Conservation (phyloP, 1,284 basidiomycete genomes). For the Acaromyces ingoldii region DNA sequence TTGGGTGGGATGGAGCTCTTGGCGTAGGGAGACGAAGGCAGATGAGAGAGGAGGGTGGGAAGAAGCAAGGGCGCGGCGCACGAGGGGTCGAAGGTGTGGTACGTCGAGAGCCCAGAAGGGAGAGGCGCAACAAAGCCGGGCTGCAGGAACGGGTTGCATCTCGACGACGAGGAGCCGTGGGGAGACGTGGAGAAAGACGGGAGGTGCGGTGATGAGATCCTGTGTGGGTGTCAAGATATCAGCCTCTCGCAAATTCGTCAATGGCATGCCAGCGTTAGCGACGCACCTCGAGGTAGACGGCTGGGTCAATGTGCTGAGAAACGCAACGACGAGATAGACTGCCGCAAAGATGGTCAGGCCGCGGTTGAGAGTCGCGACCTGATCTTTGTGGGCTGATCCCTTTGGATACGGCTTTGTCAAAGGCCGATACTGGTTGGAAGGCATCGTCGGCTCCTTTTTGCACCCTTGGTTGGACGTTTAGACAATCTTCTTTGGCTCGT, state of each 20-base stretch:
- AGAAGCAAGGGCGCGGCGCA: constrained; percentile 24
- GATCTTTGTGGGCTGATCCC: neutral
- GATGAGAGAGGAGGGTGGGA: constrained; percentile 20
- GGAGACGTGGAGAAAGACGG: too few relatives aligned
- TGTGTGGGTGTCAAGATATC: too few relatives aligned
- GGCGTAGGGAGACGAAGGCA: constrained; percentile 11
- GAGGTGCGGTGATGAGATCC: too few relatives aligned
- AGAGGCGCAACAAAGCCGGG: constrained; percentile 32
- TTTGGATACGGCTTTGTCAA: constrained; percentile 2
- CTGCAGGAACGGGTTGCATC: constrained; percentile 29
- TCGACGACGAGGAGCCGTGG: too few relatives aligned
- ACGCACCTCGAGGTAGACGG: too few relatives aligned
- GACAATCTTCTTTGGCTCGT: neutral
- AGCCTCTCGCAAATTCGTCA: too few relatives aligned
- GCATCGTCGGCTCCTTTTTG: constrained; percentile 4
- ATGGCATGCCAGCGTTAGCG: too few relatives aligned
- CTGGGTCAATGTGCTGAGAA: constrained; percentile 5
- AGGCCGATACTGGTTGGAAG: constrained; percentile 10
- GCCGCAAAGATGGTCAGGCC: constrained; percentile 3
- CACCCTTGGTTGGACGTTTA: neutral
- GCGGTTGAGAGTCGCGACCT: constrained; percentile 7
- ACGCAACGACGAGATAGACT: neutral
- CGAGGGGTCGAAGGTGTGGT: constrained; percentile 30
- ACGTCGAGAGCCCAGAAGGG: constrained; percentile 24
- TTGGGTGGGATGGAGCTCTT: neutral